Percentiles rank a stretch among this genome's conserved stretches.
phyloP scores from a whole-genome alignment of 2,329 filamentous ascomycete genomes.

The Apiospora hydei region DNA sequence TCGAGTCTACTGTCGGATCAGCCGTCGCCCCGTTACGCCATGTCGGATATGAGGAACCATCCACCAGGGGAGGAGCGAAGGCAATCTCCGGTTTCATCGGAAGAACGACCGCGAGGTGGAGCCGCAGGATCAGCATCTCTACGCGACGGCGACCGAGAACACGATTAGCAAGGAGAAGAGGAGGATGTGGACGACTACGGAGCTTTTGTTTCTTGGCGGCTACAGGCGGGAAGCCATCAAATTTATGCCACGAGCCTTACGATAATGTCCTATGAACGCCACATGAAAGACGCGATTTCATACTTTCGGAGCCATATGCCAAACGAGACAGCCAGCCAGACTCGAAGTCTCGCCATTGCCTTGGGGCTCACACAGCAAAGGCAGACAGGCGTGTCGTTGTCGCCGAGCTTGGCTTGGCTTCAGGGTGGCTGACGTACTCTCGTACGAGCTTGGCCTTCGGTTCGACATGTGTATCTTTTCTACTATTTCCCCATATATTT shows the following conservation, averaged over 20 bases:
- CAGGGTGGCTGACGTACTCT: not conserved
- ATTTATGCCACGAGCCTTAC: not conserved
- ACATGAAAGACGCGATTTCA: not conserved
- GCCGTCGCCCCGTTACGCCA: conserved; percentile 26
- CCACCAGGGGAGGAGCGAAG: conserved; percentile 26
- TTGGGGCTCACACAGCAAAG: not conserved
- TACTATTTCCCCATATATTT: conserved; percentile 19
- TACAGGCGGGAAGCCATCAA: not conserved
- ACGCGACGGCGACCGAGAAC: conserved; percentile 26
- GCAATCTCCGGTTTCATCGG: conserved; percentile 27
- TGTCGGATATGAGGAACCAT: conserved; percentile 25
- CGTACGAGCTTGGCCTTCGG: not conserved
- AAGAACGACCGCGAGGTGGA: conserved; percentile 27
- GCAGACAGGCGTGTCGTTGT: not conserved
- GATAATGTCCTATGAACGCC: conserved; percentile 10
- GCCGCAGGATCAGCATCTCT: conserved; percentile 21
- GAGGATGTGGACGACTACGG: not conserved
- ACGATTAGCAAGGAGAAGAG: conserved; percentile 23
- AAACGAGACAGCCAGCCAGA: not conserved
- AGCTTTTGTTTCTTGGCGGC: not conserved
- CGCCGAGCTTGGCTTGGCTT: not conserved
- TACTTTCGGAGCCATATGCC: not conserved
- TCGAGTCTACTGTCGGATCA: conserved; percentile 29
- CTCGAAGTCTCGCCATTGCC: not conserved
- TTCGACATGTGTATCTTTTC: conserved; percentile 25